A percentile compares a stretch with the other conserved stretches of the same genome.
Conservation (phyloP, 306 rosid species). For the Arachis stenosperma region DNA sequence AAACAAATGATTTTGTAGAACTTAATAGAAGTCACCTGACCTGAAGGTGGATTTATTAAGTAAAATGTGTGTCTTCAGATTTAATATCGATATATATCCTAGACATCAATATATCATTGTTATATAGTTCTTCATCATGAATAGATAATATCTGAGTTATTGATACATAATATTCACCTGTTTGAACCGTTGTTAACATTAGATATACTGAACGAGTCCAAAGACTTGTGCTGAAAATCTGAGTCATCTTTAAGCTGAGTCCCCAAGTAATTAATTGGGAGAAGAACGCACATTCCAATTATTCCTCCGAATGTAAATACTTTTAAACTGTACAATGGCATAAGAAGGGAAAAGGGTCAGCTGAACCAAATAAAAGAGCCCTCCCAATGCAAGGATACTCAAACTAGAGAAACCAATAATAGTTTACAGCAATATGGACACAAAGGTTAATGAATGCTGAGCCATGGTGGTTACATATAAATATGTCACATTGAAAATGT, state of each 20-base stretch:
- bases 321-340: slow-evolving; percentile 58
- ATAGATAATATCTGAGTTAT: slow-evolving; percentile 4
- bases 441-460: slow-evolving; percentile 24
- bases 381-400: slow-evolving; percentile 1
- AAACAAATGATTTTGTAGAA: slow-evolving; percentile 12
- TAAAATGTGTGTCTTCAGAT: slow-evolving; percentile 3
- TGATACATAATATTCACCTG: slow-evolving; percentile 54
- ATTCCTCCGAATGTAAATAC: slow-evolving; percentile 66
- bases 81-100: slow-evolving; percentile 14
- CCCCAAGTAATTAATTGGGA: slow-evolving; percentile 78
- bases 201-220: slow-evolving; percentile 85
- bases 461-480: neutral
- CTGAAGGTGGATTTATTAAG: neutral
- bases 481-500: slow-evolving; percentile 12
- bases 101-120: slow-evolving; percentile 13
- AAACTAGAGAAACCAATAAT: slow-evolving; percentile 23
- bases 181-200: slow-evolving; percentile 79
- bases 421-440: slow-evolving; percentile 2
- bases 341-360: slow-evolving; percentile 26
- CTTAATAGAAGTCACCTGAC: neutral
- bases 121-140: slow-evolving; percentile 28
- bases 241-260: slow-evolving; percentile 63
- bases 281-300: slow-evolving; percentile 65
- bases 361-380: slow-evolving; percentile 32
- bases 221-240: slow-evolving; percentile 62